These are phyloP conservation scores for Pleoardoris graminearum DNA, from an alignment of 2,329 filamentous ascomycete genomes.

Conservation along the genomic window DNA sequence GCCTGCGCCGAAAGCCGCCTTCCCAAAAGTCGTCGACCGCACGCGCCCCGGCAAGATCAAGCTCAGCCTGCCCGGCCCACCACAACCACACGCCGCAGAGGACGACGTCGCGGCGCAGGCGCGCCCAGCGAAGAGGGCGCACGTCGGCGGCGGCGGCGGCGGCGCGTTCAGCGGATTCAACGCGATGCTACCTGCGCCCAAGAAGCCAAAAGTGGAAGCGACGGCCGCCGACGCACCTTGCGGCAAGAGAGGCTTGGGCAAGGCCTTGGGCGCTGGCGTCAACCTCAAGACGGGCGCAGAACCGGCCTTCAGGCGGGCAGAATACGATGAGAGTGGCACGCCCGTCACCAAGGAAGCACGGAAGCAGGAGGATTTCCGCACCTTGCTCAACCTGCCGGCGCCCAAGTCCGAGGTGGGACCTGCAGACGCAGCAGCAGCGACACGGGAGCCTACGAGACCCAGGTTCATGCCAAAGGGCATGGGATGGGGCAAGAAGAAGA, in stretches of 20 bases:
- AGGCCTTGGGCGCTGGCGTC: conserved; percentile 59
- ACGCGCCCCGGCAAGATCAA: conserved; percentile 82
- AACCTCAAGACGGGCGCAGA: conserved; percentile 81
- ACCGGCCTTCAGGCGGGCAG: conserved; percentile 72
- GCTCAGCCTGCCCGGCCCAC: conserved; percentile 70
- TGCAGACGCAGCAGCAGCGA: conserved; percentile 30
- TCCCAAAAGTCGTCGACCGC: conserved; percentile 80
- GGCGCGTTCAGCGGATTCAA: conserved; percentile 81
- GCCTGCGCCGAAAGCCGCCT: conserved; percentile 59
- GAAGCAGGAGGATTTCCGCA: conserved; percentile 37
- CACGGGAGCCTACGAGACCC: conserved; percentile 67
- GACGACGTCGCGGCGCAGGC: conserved; percentile 49
- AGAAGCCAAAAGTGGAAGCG: conserved; percentile 51
- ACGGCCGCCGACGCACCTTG: conserved; percentile 29
- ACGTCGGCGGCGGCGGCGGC: conserved; percentile 62
- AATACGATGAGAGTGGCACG: conserved; percentile 44
- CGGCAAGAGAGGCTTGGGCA: conserved; percentile 41
- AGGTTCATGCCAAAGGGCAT: conserved; percentile 89
- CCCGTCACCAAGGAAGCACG: conserved; percentile 32
- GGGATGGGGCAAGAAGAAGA: conserved; percentile 67
- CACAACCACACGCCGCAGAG: conserved; percentile 44
- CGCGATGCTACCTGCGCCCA: conserved; percentile 83
- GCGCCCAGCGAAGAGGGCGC: conserved; percentile 69
- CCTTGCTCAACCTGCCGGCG: conserved; percentile 40
- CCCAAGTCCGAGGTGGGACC: conserved; percentile 27